A percentile compares a stretch with the other conserved stretches of the same genome.
Evolutionary conservation across 2,329 filamentous ascomycete genomes (phyloP).

Genomic region (Xylaria arbuscula): DNA sequence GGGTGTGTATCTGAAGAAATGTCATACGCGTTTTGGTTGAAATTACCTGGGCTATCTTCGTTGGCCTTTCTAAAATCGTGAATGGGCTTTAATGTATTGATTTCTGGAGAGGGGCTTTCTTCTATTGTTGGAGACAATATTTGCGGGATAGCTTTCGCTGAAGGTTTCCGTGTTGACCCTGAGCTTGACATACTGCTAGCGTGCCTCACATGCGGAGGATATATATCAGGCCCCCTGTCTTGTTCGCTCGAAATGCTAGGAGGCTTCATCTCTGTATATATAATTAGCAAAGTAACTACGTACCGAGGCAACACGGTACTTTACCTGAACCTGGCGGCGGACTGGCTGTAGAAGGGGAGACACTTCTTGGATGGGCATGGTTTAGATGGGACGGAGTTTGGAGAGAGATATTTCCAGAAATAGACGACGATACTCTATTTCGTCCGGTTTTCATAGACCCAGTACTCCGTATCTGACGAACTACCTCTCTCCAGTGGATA

Average conservation of each 20-base stretch:
- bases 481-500: slow-evolving; percentile 71
- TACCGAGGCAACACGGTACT: slow-evolving; percentile 21
- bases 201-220: slow-evolving; percentile 12
- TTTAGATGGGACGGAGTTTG: slow-evolving; percentile 54
- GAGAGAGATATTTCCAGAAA: slow-evolving; percentile 56
- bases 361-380: slow-evolving; percentile 41
- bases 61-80: background rate
- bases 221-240: slow-evolving; percentile 16
- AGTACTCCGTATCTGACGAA: slow-evolving; percentile 67
- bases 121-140: slow-evolving; percentile 49
- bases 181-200: slow-evolving; percentile 39
- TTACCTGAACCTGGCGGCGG: slow-evolving; percentile 49
- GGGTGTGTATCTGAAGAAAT: background rate
- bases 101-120: slow-evolving; percentile 41
- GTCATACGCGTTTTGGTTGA: background rate
- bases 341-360: slow-evolving; percentile 54
- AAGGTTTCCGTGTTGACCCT: slow-evolving; percentile 28
- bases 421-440: slow-evolving; percentile 55
- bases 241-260: slow-evolving; percentile 11
- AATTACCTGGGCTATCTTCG: background rate
- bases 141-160: slow-evolving; percentile 35
- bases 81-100: background rate
- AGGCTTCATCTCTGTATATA: slow-evolving; percentile 28
- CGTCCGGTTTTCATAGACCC: slow-evolving; percentile 49
- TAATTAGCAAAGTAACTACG: slow-evolving; percentile 2